Base-by-base conservation (phyloP, 441 rosid species). In the Eutrema salsugineum region DNA sequence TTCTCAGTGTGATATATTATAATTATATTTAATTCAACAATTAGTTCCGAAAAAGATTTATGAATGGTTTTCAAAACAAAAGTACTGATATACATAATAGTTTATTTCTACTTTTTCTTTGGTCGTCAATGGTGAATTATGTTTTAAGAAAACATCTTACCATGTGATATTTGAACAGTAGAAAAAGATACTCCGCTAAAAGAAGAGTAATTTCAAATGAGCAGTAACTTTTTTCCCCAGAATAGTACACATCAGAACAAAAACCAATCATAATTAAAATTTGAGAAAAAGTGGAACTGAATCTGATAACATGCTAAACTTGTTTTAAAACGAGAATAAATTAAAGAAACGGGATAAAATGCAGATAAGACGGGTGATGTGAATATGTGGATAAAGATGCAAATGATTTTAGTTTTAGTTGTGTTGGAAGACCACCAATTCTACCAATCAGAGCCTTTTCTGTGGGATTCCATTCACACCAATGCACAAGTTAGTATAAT, bases 391-490 rank as follows among this genome's bases (percentile, higher is more conserved):
- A 85, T 85, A 87, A 83, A 81, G 84, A 83, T 81, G 85, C 84
- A 81, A 68, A 76, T 71, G 30, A 61, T 59, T 70, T 80, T 78
- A 67, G 66, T 54, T 60, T 67, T 67, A 66, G 4, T 46, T 17
- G 54, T 47, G 14, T 47, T 44, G 51, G 46, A 76, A 73, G 59
- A 58, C 78, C 70, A 79, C 72, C 76, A 75, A 68, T 76, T 78
- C 80, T 73, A 68, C 93, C 93, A 88, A 88, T 84, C 86, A 85
- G 70, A 84, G 75, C 76, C 73, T 44, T 54, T 67, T 66, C 28
- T 57, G 56, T 62, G 78, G 76, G 87, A 88, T 86, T 82, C 87
- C 87, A 43, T 83, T 83, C 90, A 84, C 87, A 85, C 83, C 8
- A 38, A 42, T 24, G 48, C 11, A n/a, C n/a, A 43, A 53, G 32